phyloP scores from a whole-genome alignment of 1,284 basidiomycete genomes.

The Coniophora puteana region DNA sequence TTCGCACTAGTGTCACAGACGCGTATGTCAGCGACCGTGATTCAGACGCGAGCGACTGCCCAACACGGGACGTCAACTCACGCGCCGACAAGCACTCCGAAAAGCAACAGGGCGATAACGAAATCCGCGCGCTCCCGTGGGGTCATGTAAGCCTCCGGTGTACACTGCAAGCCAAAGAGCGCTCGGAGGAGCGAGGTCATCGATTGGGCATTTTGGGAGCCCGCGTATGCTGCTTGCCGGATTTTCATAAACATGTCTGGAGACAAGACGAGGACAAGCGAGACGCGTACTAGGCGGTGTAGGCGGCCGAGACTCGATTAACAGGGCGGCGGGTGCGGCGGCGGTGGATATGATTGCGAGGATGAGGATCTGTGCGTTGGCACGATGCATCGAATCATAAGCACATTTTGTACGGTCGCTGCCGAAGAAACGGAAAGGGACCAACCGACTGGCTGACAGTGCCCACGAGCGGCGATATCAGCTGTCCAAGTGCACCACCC shows the following conservation, averaged over 20 bases:
- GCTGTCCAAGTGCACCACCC: slow-evolving; percentile 63
- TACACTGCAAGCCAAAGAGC: slow-evolving; percentile 43
- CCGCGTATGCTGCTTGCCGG: slow-evolving; percentile 52
- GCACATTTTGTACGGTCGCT: neutral
- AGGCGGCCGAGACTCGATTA: slow-evolving; percentile 59
- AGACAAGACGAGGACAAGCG: neutral
- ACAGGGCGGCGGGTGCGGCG: slow-evolving; percentile 48
- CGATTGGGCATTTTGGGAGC: slow-evolving; percentile 50
- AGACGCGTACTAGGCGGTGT: slow-evolving; percentile 65
- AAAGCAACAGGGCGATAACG: slow-evolving; percentile 49
- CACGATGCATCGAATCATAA: neutral
- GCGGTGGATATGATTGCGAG: slow-evolving; percentile 69
- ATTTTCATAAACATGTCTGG: neutral
- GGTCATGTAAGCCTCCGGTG: slow-evolving; percentile 49
- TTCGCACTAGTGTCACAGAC: slow-evolving; percentile 36
- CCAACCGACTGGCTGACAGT: slow-evolving; percentile 54
- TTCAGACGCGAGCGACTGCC: neutral
- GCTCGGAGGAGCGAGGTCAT: slow-evolving; percentile 55
- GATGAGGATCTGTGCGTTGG: slow-evolving; percentile 52
- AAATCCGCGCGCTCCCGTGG: slow-evolving; percentile 67
- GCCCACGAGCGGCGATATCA: slow-evolving; percentile 64
- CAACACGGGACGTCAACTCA: slow-evolving; percentile 29
- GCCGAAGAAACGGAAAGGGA: slow-evolving; percentile 5
- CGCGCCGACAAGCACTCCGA: slow-evolving; percentile 63
- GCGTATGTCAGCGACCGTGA: slow-evolving; percentile 1